Conservation (phyloP, 2,329 filamentous ascomycete species). For the Eutypa lata region DNA sequence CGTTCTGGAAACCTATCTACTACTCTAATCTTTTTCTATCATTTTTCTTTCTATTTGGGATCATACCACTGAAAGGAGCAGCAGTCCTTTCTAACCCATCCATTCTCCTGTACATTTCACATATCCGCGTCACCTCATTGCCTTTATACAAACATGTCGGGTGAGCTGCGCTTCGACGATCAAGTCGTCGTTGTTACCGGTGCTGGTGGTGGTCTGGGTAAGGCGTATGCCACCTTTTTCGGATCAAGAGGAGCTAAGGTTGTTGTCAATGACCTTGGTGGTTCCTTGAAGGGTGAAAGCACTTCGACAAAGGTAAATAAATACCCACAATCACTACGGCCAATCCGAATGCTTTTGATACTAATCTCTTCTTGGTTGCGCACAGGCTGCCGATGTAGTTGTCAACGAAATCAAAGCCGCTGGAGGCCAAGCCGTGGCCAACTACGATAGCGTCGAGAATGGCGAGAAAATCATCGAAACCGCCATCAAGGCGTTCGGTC, state of each 20-base stretch:
- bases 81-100: not conserved
- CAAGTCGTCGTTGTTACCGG: constrained; percentile 88
- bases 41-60: not conserved
- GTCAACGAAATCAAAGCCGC: constrained; percentile 80
- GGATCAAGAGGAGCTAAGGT: constrained; percentile 87
- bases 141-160: constrained; percentile 22
- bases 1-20: not conserved
- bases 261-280: constrained; percentile 95
- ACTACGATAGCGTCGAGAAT: constrained; percentile 93
- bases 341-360: constrained; percentile 4
- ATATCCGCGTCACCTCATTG: not conserved
- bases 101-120: not conserved
- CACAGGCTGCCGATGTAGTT: constrained; percentile 75
- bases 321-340: not conserved
- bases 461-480: constrained; percentile 94
- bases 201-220: constrained; percentile 77
- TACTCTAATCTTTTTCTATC: not conserved
- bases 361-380: constrained; percentile 18
- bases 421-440: constrained; percentile 93
- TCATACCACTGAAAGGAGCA: not conserved
- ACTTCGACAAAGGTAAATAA: constrained; percentile 72
- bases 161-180: constrained; percentile 69
- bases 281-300: constrained; percentile 90
- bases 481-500: constrained; percentile 75
- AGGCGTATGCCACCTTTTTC: constrained; percentile 85